A percentile compares a stretch with the other conserved stretches of the same genome.
Evolutionary conservation across 2,329 filamentous ascomycete genomes (phyloP).

Genomic region (Colletotrichum chrysophilum): DNA sequence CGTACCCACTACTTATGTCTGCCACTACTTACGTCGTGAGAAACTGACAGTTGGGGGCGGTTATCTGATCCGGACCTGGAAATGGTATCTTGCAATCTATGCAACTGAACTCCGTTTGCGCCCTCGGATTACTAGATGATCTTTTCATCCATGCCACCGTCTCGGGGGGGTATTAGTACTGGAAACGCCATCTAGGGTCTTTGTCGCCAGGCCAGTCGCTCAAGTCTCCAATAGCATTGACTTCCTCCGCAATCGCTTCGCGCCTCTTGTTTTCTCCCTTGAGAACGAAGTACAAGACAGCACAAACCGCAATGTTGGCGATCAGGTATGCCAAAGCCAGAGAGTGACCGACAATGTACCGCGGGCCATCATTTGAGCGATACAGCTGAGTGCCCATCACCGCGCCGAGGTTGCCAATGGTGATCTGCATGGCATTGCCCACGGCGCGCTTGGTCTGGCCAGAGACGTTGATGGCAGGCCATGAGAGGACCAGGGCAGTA

Average conservation of each 20-base stretch:
- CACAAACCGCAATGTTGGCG: constrained; percentile 60
- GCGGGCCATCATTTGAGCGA: constrained; percentile 61
- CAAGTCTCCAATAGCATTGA: constrained; percentile 53
- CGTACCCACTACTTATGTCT: fast-evolving
- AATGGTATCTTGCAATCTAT: too few relatives aligned
- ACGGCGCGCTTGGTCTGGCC: constrained; percentile 74
- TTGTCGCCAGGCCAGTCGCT: constrained; percentile 66
- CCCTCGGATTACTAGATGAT: background rate
- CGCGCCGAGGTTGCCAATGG: constrained; percentile 72
- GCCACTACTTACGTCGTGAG: too few relatives aligned
- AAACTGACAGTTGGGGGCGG: too few relatives aligned
- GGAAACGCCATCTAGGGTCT: constrained; percentile 71
- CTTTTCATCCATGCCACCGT: background rate
- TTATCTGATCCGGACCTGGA: too few relatives aligned
- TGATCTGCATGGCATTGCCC: constrained; percentile 74
- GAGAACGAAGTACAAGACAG: constrained; percentile 57
- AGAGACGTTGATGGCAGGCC: constrained; percentile 75
- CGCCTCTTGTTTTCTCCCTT: constrained; percentile 63
- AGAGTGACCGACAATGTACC: constrained; percentile 70
- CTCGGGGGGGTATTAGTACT: constrained; percentile 43
- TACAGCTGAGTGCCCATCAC: constrained; percentile 76
- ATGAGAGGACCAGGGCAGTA: constrained; percentile 67
- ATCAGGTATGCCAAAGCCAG: constrained; percentile 70
- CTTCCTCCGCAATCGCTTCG: constrained; percentile 44
- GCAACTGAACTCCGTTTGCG: background rate